These are phyloP conservation scores for Pichia sp. DNA, from an alignment of 1,139 yeast genomes.

Conservation along the genomic window DNA sequence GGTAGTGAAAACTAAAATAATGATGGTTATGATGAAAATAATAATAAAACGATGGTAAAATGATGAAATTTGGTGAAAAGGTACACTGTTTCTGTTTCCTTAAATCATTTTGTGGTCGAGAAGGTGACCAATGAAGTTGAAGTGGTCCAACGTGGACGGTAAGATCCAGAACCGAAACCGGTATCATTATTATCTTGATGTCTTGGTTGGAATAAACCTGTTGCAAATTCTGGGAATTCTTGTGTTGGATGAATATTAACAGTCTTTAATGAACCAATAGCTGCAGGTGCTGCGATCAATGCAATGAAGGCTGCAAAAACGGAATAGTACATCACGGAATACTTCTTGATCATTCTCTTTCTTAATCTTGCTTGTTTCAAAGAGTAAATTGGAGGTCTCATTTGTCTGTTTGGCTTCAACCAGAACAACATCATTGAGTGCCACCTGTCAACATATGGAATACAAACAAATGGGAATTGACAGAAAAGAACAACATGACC, in stretches of 20 bases:
- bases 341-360: conserved; percentile 97
- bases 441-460: conserved; percentile 95
- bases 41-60: neutral
- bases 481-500: conserved; percentile 86
- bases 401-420: conserved; percentile 97
- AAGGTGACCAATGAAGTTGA: conserved; percentile 53
- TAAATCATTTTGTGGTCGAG: conserved; percentile 56
- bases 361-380: conserved; percentile 95
- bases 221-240: conserved; percentile 44
- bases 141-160: conserved; percentile 51
- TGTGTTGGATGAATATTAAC: conserved; percentile 35
- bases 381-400: conserved; percentile 97
- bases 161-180: conserved; percentile 49
- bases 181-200: conserved; percentile 79
- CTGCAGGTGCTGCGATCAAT: conserved; percentile 91
- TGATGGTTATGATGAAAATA: neutral
- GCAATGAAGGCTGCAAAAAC: conserved; percentile 68
- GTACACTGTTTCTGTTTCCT: neutral
- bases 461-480: conserved; percentile 79
- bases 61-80: neutral
- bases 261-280: conserved; percentile 41
- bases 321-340: conserved; percentile 74
- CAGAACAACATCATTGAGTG: conserved; percentile 98
- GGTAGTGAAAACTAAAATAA: neutral
- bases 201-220: conserved; percentile 88